Conservation (phyloP, 1,139 yeast genomes). For the Kluyveromyces sp. region DNA sequence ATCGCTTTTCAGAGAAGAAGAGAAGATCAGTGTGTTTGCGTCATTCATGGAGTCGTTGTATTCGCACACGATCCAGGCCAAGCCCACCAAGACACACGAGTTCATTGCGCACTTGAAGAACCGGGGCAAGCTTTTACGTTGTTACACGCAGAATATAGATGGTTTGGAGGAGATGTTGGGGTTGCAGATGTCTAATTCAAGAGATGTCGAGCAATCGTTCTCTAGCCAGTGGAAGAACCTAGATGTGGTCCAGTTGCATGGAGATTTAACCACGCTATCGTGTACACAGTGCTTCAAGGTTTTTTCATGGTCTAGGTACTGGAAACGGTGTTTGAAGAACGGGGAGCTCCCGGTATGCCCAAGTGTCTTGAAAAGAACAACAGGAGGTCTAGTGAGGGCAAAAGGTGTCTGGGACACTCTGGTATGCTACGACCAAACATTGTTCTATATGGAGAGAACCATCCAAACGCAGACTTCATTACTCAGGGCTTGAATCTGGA, state of each 20-base stretch:
- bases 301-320: slow-evolving; percentile 54
- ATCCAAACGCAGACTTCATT: slow-evolving; percentile 74
- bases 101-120: slow-evolving; percentile 62
- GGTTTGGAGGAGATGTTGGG: slow-evolving; percentile 33
- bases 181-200: slow-evolving; percentile 22
- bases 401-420: slow-evolving; percentile 65
- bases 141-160: slow-evolving; percentile 74
- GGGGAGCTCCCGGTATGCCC: slow-evolving; percentile 46
- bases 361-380: slow-evolving; percentile 41
- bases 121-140: slow-evolving; percentile 62
- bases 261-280: slow-evolving; percentile 67
- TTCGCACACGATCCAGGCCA: slow-evolving; percentile 52
- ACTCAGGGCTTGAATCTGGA: slow-evolving; percentile 69
- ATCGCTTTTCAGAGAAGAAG: slow-evolving; percentile 62
- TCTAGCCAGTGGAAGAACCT: slow-evolving; percentile 45
- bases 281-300: slow-evolving; percentile 62
- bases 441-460: slow-evolving; percentile 80
- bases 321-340: slow-evolving; percentile 35
- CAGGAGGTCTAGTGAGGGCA: slow-evolving; percentile 48
- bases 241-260: slow-evolving; percentile 86
- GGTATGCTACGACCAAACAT: slow-evolving; percentile 76
- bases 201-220: slow-evolving; percentile 11
- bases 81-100: slow-evolving; percentile 77
- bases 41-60: slow-evolving; percentile 50
- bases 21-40: slow-evolving; percentile 58